These are phyloP conservation scores for Hanseniaspora hatyaiensis DNA, from an alignment of 805 yeast genomes.

Conservation along the genomic window DNA sequence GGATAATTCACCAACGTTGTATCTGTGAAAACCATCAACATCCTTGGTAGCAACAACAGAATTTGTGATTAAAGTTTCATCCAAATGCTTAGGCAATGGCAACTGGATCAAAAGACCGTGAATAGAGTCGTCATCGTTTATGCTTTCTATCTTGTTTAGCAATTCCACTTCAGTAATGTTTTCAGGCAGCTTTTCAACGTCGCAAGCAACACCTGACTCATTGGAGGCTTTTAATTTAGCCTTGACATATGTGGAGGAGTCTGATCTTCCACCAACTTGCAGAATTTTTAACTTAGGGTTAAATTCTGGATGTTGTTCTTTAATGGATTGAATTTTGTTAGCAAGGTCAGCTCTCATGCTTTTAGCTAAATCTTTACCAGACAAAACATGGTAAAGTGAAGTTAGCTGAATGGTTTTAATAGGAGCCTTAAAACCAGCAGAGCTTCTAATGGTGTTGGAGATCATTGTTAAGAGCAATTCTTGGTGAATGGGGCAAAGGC, in stretches of 20 bases:
- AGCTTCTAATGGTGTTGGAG: neutral
- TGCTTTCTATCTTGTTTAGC: conserved; percentile 39
- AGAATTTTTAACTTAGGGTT: conserved; percentile 56
- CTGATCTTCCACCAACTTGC: conserved; percentile 69
- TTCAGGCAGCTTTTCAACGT: conserved; percentile 48
- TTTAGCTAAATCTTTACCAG: conserved; percentile 40
- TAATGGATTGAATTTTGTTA: conserved; percentile 28
- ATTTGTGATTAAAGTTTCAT: conserved; percentile 56
- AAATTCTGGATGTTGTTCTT: conserved; percentile 39
- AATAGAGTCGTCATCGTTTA: conserved; percentile 49
- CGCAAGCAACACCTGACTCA: conserved; percentile 55
- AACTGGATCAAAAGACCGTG: conserved; percentile 69
- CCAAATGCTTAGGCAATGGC: conserved; percentile 61
- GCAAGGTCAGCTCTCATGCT: conserved; percentile 35
- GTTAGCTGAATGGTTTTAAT: neutral
- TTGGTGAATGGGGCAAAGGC: neutral
- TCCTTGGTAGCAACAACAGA: conserved; percentile 58
- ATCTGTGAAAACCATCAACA: conserved; percentile 74
- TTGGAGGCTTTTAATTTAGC: conserved; percentile 71
- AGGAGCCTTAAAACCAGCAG: neutral
- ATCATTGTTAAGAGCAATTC: neutral
- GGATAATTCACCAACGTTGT: conserved; percentile 64
- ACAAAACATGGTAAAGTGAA: conserved; percentile 29
- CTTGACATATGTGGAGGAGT: conserved; percentile 68
- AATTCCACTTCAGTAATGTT: conserved; percentile 45